A percentile compares a stretch with the other conserved stretches of the same genome.
phyloP scores from a whole-genome alignment of 805 yeast genomes.

The Tetrapisispora namnaoensis region DNA sequence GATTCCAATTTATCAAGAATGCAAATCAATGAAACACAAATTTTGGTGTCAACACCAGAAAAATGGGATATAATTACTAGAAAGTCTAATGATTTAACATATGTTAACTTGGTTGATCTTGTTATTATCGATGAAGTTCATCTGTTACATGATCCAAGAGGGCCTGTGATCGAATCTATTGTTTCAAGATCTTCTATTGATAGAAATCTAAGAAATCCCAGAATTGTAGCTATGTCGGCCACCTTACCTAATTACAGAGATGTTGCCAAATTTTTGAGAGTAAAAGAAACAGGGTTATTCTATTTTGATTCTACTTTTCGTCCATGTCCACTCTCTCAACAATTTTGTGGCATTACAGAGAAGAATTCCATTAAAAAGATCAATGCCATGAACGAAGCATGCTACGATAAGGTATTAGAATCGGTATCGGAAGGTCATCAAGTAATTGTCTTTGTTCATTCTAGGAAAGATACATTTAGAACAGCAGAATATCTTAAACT shows the following conservation, averaged over 20 bases:
- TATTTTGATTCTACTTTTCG: constrained; percentile 76
- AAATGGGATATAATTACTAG: constrained; percentile 96
- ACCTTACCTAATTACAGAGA: constrained; percentile 84
- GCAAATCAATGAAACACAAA: constrained; percentile 69
- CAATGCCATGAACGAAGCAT: constrained; percentile 82
- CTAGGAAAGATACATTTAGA: constrained; percentile 81
- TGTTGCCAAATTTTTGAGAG: constrained; percentile 74
- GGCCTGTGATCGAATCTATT: constrained; percentile 85
- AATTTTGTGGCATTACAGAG: constrained; percentile 80
- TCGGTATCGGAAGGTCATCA: constrained; percentile 57
- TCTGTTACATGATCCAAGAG: constrained; percentile 85
- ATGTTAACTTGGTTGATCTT: constrained; percentile 53
- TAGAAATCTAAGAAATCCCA: constrained; percentile 39
- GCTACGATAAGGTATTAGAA: constrained; percentile 70
- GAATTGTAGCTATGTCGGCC: constrained; percentile 84
- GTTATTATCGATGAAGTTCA: constrained; percentile 89
- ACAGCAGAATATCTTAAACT: constrained; percentile 70
- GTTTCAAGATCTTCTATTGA: constrained; percentile 60
- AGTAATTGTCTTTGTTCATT: constrained; percentile 84
- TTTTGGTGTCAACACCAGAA: constrained; percentile 90
- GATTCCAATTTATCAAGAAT: constrained; percentile 68
- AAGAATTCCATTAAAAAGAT: constrained; percentile 66
- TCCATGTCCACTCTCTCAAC: constrained; percentile 89
- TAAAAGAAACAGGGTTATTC: constrained; percentile 54
- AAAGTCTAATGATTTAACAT: constrained; percentile 59